Evolutionary conservation across 2,329 filamentous ascomycete species (phyloP).

Genomic region (Rhinocladiella similis): DNA sequence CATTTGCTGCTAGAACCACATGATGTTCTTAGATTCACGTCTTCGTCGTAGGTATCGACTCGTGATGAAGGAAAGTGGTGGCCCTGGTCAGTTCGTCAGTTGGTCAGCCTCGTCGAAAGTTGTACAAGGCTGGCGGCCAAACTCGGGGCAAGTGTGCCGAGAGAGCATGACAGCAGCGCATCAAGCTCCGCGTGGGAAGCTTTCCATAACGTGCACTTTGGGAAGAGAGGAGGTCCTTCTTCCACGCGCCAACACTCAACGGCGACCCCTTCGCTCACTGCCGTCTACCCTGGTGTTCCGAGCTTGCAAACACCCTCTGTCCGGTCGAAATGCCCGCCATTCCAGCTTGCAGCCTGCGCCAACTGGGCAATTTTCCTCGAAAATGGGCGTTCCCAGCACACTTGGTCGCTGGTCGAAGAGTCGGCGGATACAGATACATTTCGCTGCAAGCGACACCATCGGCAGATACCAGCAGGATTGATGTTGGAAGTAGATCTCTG

Average conservation of each 20-base stretch:
- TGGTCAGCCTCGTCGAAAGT: too few relatives aligned
- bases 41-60: too few relatives aligned
- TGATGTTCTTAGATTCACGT: too few relatives aligned
- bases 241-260: neutral
- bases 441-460: constrained; percentile 47
- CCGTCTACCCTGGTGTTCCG: neutral
- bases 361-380: constrained; percentile 18
- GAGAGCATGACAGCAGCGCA: too few relatives aligned
- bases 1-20: too few relatives aligned
- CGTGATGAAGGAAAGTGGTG: too few relatives aligned
- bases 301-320: neutral
- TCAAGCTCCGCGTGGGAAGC: neutral
- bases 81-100: too few relatives aligned
- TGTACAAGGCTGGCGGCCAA: neutral
- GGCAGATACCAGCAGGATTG: constrained; percentile 35
- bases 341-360: constrained; percentile 20
- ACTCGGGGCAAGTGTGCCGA: neutral
- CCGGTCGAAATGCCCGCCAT: constrained; percentile 26
- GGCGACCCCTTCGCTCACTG: neutral
- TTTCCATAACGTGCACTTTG: neutral
- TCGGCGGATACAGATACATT: constrained; percentile 37
- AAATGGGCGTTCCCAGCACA: constrained; percentile 30
- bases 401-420: constrained; percentile 26
- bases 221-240: neutral
- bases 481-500: constrained; percentile 40